Percentiles rank a stretch among this genome's conserved stretches.
These are phyloP conservation scores for Carex littledalei DNA, from an alignment of 176 grass and related monocot genomes.

Conservation along the genomic window DNA sequence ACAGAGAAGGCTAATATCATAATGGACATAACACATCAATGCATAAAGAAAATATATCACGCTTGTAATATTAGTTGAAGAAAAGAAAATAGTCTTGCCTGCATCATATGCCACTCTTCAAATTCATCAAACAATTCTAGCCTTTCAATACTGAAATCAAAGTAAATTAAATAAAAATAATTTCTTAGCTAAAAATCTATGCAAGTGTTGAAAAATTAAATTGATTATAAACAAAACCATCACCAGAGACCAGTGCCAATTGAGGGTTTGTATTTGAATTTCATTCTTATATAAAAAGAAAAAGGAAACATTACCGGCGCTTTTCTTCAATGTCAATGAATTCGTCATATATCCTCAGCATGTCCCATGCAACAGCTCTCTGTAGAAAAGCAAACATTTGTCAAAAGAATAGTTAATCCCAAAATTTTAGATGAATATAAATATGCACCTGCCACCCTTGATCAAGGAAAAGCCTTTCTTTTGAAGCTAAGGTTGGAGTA, in stretches of 20 bases:
- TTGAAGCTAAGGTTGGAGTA: conserved; percentile 74
- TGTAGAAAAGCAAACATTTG: conserved; percentile 30
- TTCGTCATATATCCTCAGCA: conserved; percentile 93
- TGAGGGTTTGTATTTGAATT: neutral
- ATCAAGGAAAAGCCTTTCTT: conserved; percentile 78
- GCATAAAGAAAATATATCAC: neutral
- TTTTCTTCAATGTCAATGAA: conserved; percentile 80
- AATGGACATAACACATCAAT: neutral
- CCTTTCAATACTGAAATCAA: conserved; percentile 67
- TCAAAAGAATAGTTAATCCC: neutral
- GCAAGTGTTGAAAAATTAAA: neutral
- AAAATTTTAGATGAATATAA: conserved; percentile 19
- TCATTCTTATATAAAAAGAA: conserved; percentile 13
- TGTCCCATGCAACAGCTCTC: conserved; percentile 83
- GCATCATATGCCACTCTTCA: conserved; percentile 99
- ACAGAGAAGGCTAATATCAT: neutral
- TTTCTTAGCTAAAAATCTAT: neutral
- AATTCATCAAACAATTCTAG: conserved; percentile 96
- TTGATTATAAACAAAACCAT: neutral
- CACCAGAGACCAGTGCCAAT: neutral
- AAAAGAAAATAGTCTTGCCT: conserved; percentile 41
- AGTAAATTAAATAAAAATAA: conserved; percentile 15
- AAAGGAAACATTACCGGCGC: conserved; percentile 45
- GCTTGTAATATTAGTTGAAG: neutral
- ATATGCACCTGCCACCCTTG: conserved; percentile 73